Evolutionary conservation across 2,329 filamentous ascomycete species (phyloP).

Genomic region (Alternaria longipes): DNA sequence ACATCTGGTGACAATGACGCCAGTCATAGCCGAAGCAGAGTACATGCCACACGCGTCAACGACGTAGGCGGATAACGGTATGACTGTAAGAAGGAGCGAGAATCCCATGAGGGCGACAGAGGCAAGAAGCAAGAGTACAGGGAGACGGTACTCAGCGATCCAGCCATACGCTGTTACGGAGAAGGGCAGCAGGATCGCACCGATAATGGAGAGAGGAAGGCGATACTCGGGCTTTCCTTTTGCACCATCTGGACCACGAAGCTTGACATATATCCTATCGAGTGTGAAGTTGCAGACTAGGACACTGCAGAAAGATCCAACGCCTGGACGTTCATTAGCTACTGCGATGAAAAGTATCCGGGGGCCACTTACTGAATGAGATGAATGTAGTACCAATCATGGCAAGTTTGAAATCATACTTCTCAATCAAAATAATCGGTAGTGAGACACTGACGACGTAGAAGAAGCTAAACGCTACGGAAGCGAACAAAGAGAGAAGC

Average conservation of each 20-base stretch:
- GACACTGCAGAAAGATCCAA: conserved; percentile 61
- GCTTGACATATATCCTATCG: conserved; percentile 63
- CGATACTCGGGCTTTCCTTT: conserved; percentile 63
- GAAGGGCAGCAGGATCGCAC: conserved; percentile 58
- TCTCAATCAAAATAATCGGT: conserved; percentile 53
- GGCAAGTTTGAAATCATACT: conserved; percentile 59
- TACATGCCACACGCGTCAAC: conserved; percentile 67
- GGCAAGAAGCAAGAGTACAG: conserved; percentile 57
- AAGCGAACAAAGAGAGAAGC: conserved; percentile 58
- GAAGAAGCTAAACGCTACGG: conserved; percentile 56
- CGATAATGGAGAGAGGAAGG: conserved; percentile 62
- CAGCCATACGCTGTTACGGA: conserved; percentile 62
- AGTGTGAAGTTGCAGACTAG: conserved; percentile 61
- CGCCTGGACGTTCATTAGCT: conserved; percentile 41
- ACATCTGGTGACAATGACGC: conserved; percentile 64
- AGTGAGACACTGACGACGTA: conserved; percentile 59
- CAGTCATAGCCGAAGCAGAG: conserved; percentile 66
- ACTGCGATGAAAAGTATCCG: neutral
- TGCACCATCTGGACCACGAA: conserved; percentile 54
- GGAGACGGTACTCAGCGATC: conserved; percentile 56
- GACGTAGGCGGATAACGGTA: conserved; percentile 65
- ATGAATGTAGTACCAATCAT: conserved; percentile 64
- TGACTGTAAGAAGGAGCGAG: conserved; percentile 56
- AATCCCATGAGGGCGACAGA: conserved; percentile 58
- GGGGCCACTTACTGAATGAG: conserved; percentile 58